Conservation (phyloP, 768 basidiomycete species). For the Russula vinacea region DNA sequence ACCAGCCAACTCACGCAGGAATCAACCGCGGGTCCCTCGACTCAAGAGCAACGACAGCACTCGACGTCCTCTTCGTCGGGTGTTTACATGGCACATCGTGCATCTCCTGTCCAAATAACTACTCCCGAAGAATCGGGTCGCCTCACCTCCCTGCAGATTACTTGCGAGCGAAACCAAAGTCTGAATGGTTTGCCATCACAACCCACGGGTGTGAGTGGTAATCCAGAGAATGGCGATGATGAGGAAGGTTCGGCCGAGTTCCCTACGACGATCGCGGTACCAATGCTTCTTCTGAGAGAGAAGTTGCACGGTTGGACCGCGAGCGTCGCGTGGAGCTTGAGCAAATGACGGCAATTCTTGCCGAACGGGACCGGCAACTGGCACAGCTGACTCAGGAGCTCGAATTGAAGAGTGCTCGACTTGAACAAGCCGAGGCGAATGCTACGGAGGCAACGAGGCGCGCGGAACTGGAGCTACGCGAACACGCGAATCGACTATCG, state of each 20-base stretch:
- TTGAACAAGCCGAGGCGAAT: no score
- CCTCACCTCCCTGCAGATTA: conserved; percentile 22
- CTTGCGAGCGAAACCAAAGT: conserved; percentile 14
- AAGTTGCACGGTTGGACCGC: conserved; percentile 67
- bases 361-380: no score
- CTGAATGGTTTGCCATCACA: conserved; percentile 45
- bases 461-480: conserved; percentile 49
- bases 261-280: conserved; percentile 43
- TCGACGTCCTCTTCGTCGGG: conserved; percentile 39
- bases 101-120: conserved; percentile 7
- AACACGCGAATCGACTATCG: conserved; percentile 71
- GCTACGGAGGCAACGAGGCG: no score
- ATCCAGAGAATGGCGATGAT: conserved; percentile 50
- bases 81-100: no score
- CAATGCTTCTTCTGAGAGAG: conserved; percentile 64
- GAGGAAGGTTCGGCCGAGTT: conserved; percentile 58
- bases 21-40: conserved; percentile 39
- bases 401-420: no score
- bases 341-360: no score
- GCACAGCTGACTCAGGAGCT: no score
- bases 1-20: conserved; percentile 42
- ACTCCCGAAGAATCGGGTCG: conserved; percentile 27
- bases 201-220: conserved; percentile 38
- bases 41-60: conserved; percentile 16
- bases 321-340: conserved; percentile 41